Evolutionary conservation across 2,329 filamentous ascomycete species (phyloP).

Genomic region (Epichloe uncinata): DNA sequence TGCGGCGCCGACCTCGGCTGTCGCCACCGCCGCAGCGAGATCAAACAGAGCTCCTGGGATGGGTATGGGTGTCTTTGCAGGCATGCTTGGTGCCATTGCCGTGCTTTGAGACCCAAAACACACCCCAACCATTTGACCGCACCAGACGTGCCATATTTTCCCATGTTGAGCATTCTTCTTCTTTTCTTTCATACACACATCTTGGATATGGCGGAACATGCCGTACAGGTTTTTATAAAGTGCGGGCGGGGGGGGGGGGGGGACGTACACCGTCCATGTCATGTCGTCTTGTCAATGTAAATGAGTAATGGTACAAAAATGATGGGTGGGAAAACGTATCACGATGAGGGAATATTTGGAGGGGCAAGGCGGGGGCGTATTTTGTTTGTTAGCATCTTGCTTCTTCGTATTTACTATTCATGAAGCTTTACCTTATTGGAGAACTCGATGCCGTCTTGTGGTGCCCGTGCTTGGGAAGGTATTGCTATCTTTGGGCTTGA

Average conservation of each 20-base stretch:
- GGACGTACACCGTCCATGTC: background rate
- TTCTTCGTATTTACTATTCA: background rate
- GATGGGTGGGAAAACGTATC: background rate
- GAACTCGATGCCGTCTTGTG: no score
- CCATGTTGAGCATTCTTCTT: background rate
- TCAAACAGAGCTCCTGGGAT: constrained; percentile 21
- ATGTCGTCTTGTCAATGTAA: no score
- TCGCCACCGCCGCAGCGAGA: constrained; percentile 12
- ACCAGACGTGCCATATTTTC: background rate
- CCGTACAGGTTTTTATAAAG: no score
- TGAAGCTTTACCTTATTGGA: no score
- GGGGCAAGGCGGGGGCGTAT: background rate
- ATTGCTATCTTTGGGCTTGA: no score
- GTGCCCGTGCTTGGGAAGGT: no score
- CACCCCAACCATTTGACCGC: no score
- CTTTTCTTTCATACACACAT: background rate
- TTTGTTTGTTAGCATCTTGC: no score
- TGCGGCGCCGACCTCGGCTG: constrained; percentile 7
- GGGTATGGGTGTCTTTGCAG: constrained; percentile 20
- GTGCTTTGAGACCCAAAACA: constrained; percentile 7
- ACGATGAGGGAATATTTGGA: no score
- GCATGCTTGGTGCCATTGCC: constrained; percentile 6
- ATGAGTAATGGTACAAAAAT: no score
- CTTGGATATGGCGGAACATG: background rate
- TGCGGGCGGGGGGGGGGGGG: no score